Percentiles rank a stretch among this genome's conserved stretches.
phyloP scores from a whole-genome alignment of 2,329 filamentous ascomycete species.

The Blastomyces gilchristii region DNA sequence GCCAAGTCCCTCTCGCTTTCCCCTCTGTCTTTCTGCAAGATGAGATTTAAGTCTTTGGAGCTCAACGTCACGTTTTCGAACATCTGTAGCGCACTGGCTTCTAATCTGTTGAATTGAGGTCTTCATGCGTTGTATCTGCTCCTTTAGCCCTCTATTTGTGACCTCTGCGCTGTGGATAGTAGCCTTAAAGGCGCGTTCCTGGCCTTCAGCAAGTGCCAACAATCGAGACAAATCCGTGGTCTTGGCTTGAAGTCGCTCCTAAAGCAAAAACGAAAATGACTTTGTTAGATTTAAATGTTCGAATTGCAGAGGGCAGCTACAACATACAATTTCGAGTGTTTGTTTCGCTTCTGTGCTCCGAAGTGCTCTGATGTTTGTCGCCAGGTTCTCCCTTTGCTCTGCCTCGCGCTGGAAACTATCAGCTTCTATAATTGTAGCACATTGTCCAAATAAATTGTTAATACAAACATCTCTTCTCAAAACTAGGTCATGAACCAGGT shows the following conservation, averaged over 20 bases:
- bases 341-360: constrained; percentile 67
- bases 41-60: constrained; percentile 83
- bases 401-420: constrained; percentile 60
- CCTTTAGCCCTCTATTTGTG: constrained; percentile 64
- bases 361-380: constrained; percentile 63
- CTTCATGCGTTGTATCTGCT: constrained; percentile 72
- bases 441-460: constrained; percentile 56
- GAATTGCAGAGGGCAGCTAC: background rate
- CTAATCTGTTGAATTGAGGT: constrained; percentile 71
- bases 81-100: constrained; percentile 77
- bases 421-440: background rate
- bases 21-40: constrained; percentile 57
- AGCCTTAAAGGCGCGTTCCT: constrained; percentile 58
- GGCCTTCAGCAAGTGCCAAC: constrained; percentile 52
- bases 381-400: constrained; percentile 74
- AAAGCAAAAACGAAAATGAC: background rate
- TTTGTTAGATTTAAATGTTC: constrained; percentile 5
- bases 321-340: constrained; percentile 53
- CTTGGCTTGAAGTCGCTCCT: constrained; percentile 46
- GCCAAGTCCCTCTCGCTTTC: constrained; percentile 44
- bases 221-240: constrained; percentile 48
- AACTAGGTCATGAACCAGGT: constrained; percentile 87
- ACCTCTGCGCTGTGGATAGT: constrained; percentile 66
- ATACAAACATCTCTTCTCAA: constrained; percentile 65
- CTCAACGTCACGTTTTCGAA: constrained; percentile 80